Evolutionary conservation across 2,329 filamentous ascomycete genomes (phyloP), one percentile per base, ranked within the genome.

Genomic region (Apiospora pterosperma): DNA sequence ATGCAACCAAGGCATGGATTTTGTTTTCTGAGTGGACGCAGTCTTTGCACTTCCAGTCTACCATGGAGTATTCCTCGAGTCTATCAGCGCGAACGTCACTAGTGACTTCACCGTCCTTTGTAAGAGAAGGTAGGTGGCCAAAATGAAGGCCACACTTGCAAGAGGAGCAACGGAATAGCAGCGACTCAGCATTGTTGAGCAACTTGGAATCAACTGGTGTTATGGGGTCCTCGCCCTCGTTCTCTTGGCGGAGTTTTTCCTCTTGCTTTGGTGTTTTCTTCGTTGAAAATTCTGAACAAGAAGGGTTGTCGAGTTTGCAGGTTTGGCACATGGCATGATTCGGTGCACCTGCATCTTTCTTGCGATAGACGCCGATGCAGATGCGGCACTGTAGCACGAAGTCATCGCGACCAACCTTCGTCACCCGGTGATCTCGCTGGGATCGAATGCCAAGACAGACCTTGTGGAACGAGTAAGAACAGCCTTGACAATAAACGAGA

Each of bases 321-420:
- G 78, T 80, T 66, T 91, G 87, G 72, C 96, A 99, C 58, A 81
- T 81, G 65, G 89, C 88, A 58, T 93, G 84, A 66, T 88, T 84
- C 0, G 96, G 94, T 1, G 90, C 88, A 21, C 81, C 83, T 0
- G 72, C 67, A 68, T 97, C 92, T 71, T 91, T 94, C 73, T 88
- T 88, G 66, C 82, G 80, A 58, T 88, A 84, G 23, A 84, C 74
- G 4, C 90, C 90, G 67, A 98, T 85, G 75, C 96, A 99, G 64
- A 89, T 91, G 69, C 89, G 90, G 78, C 96, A 99, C 75, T 99
- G 96, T 42, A 99, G 80, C 19, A 99, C 89, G 70, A 97, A 98
- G 41, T 90, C 78, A 2, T 90, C 88, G 1, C 90, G 82, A 2
- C 83, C 89, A 62, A 97, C 78, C 75, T 98, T 99, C 28, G 93